phyloP scores from a whole-genome alignment of 2,329 filamentous ascomycete genomes.

The Ceratocystis harringtonii region DNA sequence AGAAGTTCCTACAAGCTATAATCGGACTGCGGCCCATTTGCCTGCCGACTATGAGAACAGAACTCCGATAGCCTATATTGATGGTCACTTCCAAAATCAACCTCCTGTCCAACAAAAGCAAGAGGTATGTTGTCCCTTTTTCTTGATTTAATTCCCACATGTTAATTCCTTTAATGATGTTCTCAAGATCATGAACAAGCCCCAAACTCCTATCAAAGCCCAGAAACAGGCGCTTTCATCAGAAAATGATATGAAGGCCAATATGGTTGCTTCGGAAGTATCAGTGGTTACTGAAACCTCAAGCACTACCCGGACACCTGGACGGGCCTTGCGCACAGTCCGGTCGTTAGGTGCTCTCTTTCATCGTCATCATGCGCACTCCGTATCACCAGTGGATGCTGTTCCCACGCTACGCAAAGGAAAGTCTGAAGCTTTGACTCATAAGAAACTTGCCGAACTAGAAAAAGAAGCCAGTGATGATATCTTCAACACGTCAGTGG shows the following conservation, averaged over 20 bases:
- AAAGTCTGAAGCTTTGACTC: background rate
- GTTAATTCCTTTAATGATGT: background rate
- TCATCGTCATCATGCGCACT: slow-evolving; percentile 11
- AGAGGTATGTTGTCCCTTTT: background rate
- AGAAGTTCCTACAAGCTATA: background rate
- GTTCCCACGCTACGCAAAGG: slow-evolving; percentile 4
- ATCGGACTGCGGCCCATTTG: background rate
- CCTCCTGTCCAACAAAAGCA: background rate
- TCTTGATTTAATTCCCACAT: no score
- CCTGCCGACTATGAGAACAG: background rate
- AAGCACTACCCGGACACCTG: slow-evolving; percentile 2
- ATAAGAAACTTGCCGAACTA: slow-evolving; percentile 1
- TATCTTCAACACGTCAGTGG: slow-evolving; percentile 3
- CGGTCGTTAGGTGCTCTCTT: slow-evolving; percentile 14
- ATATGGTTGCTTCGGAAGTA: background rate
- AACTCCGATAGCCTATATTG: background rate
- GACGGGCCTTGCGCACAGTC: slow-evolving; percentile 10
- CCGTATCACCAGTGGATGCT: background rate
- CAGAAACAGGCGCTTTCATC: background rate
- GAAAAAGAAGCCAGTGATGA: background rate
- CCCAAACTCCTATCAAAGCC: background rate
- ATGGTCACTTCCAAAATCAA: background rate
- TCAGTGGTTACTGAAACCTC: background rate
- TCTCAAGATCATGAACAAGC: background rate
- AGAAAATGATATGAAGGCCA: background rate